Evolutionary conservation across 306 rosid species (phyloP).

Genomic region (Hippophae gyantsensis): DNA sequence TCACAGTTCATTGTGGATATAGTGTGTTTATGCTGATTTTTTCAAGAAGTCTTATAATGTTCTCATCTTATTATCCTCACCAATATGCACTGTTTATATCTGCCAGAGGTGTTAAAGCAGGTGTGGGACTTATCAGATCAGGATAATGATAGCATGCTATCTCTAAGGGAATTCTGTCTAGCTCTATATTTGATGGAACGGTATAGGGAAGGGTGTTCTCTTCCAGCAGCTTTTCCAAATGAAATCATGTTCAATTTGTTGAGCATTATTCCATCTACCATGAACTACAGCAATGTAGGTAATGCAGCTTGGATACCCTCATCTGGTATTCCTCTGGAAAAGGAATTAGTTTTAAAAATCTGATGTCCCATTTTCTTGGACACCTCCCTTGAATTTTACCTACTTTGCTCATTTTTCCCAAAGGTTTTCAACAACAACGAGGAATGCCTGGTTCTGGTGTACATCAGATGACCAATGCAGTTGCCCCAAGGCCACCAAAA

Average conservation of each 20-base stretch:
- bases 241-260: conserved; percentile 61
- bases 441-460: conserved; percentile 50
- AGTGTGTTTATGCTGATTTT: conserved; percentile 11
- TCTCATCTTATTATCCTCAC: conserved; percentile 31
- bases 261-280: conserved; percentile 43
- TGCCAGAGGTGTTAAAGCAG: conserved; percentile 91
- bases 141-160: conserved; percentile 98
- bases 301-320: conserved; percentile 57
- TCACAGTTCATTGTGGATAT: neutral
- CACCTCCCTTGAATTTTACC: conserved; percentile 18
- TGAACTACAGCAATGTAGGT: conserved; percentile 30
- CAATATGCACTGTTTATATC: conserved; percentile 30
- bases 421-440: conserved; percentile 65
- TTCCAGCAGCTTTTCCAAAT: conserved; percentile 73
- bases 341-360: conserved; percentile 7
- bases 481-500: conserved; percentile 64
- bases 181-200: conserved; percentile 96
- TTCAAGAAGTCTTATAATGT: conserved; percentile 16
- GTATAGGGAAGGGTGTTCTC: conserved; percentile 77
- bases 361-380: conserved; percentile 8
- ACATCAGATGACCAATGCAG: conserved; percentile 30
- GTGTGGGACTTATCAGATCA: conserved; percentile 99
- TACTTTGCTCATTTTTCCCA: conserved; percentile 7
- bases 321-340: conserved; percentile 41
- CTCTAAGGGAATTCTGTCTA: conserved; percentile 88